A percentile compares a stretch with the other conserved stretches of the same genome.
Evolutionary conservation across 1,139 yeast genomes (phyloP).

Genomic region (Taphrina populina): DNA sequence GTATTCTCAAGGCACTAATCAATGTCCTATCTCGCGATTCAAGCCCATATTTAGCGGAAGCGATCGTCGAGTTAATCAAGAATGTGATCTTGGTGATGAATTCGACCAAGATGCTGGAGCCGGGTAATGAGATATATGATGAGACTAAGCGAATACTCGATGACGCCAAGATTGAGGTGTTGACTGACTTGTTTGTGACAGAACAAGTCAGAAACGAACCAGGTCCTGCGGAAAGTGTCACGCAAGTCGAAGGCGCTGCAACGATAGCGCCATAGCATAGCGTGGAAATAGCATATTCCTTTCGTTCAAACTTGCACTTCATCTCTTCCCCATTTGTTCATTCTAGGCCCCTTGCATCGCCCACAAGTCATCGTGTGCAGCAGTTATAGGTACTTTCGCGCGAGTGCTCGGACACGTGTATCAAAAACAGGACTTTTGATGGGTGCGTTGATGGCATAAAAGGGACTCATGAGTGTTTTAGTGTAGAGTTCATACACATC

Average conservation of each 20-base stretch:
- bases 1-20: slow-evolving; percentile 54
- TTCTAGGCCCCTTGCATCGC: too few species aligned
- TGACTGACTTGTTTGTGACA: slow-evolving; percentile 3
- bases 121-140: neutral
- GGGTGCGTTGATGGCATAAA: slow-evolving; percentile 72
- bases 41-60: slow-evolving; percentile 47
- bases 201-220: neutral
- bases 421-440: slow-evolving; percentile 77
- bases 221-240: too few species aligned
- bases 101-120: slow-evolving; percentile 37
- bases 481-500: slow-evolving; percentile 87
- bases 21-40: slow-evolving; percentile 48
- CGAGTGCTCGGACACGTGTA: slow-evolving; percentile 64
- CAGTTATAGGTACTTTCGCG: slow-evolving; percentile 66
- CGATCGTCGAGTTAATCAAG: slow-evolving; percentile 62
- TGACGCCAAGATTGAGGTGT: slow-evolving; percentile 5
- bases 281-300: neutral
- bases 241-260: too few species aligned
- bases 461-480: slow-evolving; percentile 82
- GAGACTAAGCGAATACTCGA: slow-evolving; percentile 1
- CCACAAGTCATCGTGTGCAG: neutral
- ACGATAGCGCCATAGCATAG: too few species aligned
- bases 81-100: slow-evolving; percentile 54
- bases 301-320: neutral
- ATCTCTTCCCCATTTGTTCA: too few species aligned